Evolutionary conservation across 2,329 filamentous ascomycete genomes (phyloP).

Genomic region (Aschersonia sp.): DNA sequence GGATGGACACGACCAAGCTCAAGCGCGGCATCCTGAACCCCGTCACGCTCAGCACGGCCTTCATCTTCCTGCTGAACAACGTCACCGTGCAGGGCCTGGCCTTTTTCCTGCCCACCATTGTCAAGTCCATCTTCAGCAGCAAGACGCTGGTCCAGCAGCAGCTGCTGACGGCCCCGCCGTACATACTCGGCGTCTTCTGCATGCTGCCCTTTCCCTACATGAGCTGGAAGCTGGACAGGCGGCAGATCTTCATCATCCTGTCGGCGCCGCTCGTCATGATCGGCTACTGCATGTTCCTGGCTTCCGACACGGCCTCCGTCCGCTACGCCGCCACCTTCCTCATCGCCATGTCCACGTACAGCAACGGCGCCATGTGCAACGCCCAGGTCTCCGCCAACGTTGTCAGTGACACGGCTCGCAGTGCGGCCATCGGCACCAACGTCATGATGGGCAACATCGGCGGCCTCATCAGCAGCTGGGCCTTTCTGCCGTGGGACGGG

Average conservation of each 20-base stretch:
- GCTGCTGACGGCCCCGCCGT: constrained; percentile 56
- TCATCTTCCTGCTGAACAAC: constrained; percentile 51
- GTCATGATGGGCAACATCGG: constrained; percentile 63
- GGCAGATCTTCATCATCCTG: constrained; percentile 45
- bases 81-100: constrained; percentile 57
- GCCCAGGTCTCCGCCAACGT: constrained; percentile 57
- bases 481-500: constrained; percentile 45
- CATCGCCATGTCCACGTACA: constrained; percentile 48
- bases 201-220: constrained; percentile 45
- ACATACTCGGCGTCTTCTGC: constrained; percentile 54
- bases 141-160: constrained; percentile 44
- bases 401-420: constrained; percentile 53
- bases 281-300: constrained; percentile 59
- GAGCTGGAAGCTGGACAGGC: constrained; percentile 43
- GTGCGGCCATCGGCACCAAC: constrained; percentile 48
- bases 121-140: constrained; percentile 49
- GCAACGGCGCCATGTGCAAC: constrained; percentile 49
- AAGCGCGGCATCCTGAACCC: constrained; percentile 49
- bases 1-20: constrained; percentile 42
- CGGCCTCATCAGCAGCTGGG: constrained; percentile 51
- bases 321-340: constrained; percentile 60
- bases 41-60: constrained; percentile 37
- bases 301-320: constrained; percentile 30
- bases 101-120: constrained; percentile 57
- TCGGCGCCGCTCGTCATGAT: constrained; percentile 49